phyloP scores from a whole-genome alignment of 345 rosid genomes.

The Eutrema heterophyllum region DNA sequence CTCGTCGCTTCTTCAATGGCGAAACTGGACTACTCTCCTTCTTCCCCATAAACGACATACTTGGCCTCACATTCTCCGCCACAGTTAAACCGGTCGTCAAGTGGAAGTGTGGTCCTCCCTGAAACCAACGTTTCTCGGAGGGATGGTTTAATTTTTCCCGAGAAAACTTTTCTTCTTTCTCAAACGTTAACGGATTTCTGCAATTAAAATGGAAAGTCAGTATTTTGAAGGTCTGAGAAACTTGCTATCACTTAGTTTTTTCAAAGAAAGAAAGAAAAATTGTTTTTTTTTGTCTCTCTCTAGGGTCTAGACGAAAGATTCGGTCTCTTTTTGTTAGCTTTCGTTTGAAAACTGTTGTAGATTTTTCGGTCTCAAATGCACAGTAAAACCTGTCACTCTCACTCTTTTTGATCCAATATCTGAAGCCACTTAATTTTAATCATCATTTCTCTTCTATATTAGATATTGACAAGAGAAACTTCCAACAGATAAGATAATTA shows the following conservation, averaged over 20 bases:
- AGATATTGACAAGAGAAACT: conserved; percentile 17
- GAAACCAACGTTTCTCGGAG: conserved; percentile 21
- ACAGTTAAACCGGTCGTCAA: background rate
- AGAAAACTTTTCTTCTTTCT: background rate
- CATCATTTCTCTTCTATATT: background rate
- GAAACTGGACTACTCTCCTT: conserved; percentile 39
- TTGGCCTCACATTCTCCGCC: conserved; percentile 4
- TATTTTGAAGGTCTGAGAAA: conserved; percentile 23
- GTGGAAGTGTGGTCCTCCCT: background rate
- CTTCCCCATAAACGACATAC: conserved; percentile 49
- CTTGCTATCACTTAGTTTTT: conserved; percentile 2
- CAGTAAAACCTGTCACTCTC: conserved; percentile 24
- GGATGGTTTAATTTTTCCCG: background rate
- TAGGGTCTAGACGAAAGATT: conserved; percentile 2
- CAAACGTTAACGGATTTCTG: conserved; percentile 9
- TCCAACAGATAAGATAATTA: background rate
- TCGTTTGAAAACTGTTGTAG: background rate
- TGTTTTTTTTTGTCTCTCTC: background rate
- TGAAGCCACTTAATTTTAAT: conserved; percentile 22
- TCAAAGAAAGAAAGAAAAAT: background rate
- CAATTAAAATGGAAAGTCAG: conserved; percentile 17
- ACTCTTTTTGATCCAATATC: conserved; percentile 14
- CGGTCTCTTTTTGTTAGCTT: conserved; percentile 10
- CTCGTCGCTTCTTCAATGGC: conserved; percentile 43
- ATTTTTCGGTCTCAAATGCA: conserved; percentile 22